Evolutionary conservation across 192 early-diverging fungal genomes (phyloP), one percentile per base, ranked within the genome.

Genomic region (Diversispora eburnea): DNA sequence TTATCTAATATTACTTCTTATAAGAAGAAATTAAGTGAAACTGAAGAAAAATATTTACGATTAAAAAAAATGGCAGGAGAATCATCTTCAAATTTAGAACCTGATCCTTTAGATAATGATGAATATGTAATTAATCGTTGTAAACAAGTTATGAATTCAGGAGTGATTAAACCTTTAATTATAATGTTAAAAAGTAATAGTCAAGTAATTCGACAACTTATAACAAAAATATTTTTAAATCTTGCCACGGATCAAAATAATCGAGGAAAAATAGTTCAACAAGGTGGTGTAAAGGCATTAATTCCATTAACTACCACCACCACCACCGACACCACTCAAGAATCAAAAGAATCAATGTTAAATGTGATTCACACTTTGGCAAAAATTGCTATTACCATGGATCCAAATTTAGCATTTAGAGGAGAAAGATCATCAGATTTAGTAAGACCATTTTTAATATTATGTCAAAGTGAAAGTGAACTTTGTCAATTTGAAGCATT

Each of bases 321-420:
- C 25, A 33, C 25, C 25, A 80, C 83, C 78, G 78, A 0, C 2
- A 33, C 25, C 25, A 33, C 25, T 2, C 25, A 77, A 55, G 58
- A 66, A 65, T 17, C 69, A 70, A 43, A 76, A n/a, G 20, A 85
- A 78, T 74, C 60, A 13, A 70, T 72, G 60, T 70, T 77, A 2
- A 55, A 85, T 17, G 90, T 92, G 4, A 84, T 90, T 3, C 94
- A 95, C 66, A 91, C 94, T 3, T 78, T 98, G 55, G 97, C 97
- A 13, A 96, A 95, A 71, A 84, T 96, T n/a, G 92, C 92, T 19
- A 95, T 98, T 62, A 93, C 95, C 1, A 87, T 93, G 49, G 89
- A 96, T 55, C 97, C 97, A 6, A 81, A 90, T 51, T 71, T 97
- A 41, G 95, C 94, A 5, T 98, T 97, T 84, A 81, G 83, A 52